Evolutionary conservation across 306 rosid genomes (phyloP).

Genomic region (Malus asiatica): DNA sequence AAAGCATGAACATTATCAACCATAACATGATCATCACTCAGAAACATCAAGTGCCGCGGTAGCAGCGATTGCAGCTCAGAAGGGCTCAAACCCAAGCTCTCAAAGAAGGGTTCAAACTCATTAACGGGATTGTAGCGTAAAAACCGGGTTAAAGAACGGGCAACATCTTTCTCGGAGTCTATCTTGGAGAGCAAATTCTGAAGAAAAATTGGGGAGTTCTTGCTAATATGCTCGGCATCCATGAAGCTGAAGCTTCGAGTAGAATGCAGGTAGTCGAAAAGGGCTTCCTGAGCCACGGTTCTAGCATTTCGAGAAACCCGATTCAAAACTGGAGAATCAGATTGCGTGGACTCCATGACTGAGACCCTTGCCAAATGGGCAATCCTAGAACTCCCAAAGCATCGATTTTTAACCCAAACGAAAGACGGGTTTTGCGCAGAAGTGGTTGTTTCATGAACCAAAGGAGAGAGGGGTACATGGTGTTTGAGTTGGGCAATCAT

Average conservation of each 20-base stretch:
- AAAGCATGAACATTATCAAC: constrained; percentile 51
- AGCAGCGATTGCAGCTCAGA: constrained; percentile 39
- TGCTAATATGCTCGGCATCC: constrained; percentile 65
- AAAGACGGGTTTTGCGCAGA: constrained; percentile 21
- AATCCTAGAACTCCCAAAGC: constrained; percentile 14
- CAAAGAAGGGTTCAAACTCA: constrained; percentile 80
- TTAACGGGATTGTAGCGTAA: constrained; percentile 63
- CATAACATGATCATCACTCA: constrained; percentile 49
- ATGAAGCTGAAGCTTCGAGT: constrained; percentile 50
- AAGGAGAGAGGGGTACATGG: constrained; percentile 13
- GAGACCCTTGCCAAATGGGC: constrained; percentile 11
- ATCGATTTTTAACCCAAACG: constrained; percentile 15
- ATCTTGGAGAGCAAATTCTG: constrained; percentile 34
- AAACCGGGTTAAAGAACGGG: constrained; percentile 32
- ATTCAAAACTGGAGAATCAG: not conserved
- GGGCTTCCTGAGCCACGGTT: constrained; percentile 41
- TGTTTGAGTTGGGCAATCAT: constrained; percentile 32
- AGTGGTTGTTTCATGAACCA: constrained; percentile 9
- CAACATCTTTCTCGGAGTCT: constrained; percentile 27
- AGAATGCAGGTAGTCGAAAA: constrained; percentile 53
- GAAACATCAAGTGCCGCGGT: constrained; percentile 39
- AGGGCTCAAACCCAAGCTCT: constrained; percentile 58
- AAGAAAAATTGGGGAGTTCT: constrained; percentile 57
- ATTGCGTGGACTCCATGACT: not conserved
- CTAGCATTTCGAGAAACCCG: constrained; percentile 28